Percentiles rank a stretch among this genome's conserved stretches.
Evolutionary conservation across 2,329 filamentous ascomycete species (phyloP).

Genomic region (Beauveria asiatica): DNA sequence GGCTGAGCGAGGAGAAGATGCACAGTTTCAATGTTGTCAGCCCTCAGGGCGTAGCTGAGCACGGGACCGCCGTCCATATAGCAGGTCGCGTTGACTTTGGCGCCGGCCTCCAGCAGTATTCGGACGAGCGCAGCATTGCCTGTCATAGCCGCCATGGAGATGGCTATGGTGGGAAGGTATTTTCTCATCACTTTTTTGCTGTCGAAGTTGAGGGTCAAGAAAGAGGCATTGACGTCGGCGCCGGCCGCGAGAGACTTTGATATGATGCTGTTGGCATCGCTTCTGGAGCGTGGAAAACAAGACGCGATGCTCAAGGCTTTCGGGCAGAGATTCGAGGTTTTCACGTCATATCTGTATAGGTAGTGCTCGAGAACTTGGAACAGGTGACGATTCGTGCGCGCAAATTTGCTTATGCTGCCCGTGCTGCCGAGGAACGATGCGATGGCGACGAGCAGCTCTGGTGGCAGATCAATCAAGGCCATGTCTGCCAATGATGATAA

Average conservation of each 20-base stretch:
- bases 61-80: not conserved
- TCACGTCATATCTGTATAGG: not conserved
- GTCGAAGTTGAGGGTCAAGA: not conserved
- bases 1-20: not conserved
- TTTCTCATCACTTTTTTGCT: no score
- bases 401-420: not conserved
- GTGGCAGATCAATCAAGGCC: not conserved
- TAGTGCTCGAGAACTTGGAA: not conserved
- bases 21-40: not conserved
- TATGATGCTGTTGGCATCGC: not conserved
- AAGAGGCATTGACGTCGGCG: not conserved
- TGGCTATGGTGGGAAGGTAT: no score
- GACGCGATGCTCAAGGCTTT: not conserved
- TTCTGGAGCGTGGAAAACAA: no score
- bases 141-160: not conserved
- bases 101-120: not conserved
- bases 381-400: not conserved
- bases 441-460: not conserved
- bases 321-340: not conserved
- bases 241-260: not conserved
- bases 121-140: not conserved
- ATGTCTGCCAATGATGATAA: not conserved
- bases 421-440: not conserved
- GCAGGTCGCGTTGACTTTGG: not conserved
- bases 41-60: not conserved